Base-by-base conservation (phyloP, 116 monocot species). In the Phalaenopsis hybrid region DNA sequence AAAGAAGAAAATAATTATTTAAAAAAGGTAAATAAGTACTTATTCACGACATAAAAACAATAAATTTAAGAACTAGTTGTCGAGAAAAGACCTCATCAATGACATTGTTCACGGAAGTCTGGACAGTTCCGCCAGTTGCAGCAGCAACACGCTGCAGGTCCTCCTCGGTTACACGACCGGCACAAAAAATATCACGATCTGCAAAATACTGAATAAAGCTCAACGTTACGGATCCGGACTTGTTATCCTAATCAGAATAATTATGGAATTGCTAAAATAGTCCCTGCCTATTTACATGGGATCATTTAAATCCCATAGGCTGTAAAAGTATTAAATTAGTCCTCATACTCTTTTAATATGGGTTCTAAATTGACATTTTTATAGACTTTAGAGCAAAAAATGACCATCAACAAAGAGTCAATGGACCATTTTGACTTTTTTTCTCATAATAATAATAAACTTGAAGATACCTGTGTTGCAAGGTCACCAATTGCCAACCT, bases 401-500 rank as follows among this genome's bases (percentile, higher is more conserved):
- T 31, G 31, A 31, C 31, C 31, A 31, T 31, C 31, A 31, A 31
- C 31, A 31, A 31, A 31, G 31, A 31, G 31, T 31, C 31, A 31
- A 31, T 31, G 31, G 31, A 31, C 31, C 31, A 31, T 31, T 31
- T 31, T 31, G 31, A 31, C 31, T 31, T 31, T 31, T 31, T 31
- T 31, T 31, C 31, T 31, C 31, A 31, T 31, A 31, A 31, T 31
- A 74, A 3, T 21, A 59, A 65, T 23, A 25, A 17, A 67, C 34
- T 15, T 8, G 77, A 76, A 69, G 16, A 57, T 79, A 95, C 98
- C 90, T 98, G 98, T 68, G 98, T 98, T 76, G 89, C 98, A 89
- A 98, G 95, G 80, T 98, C 98, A 74, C 98, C 98, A 87, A 98
- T 98, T 44, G 98, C 98, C 87, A 98, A 84, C 57, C 98, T 86